phyloP scores from a whole-genome alignment of 306 rosid species.

The Rosa rugosa region DNA sequence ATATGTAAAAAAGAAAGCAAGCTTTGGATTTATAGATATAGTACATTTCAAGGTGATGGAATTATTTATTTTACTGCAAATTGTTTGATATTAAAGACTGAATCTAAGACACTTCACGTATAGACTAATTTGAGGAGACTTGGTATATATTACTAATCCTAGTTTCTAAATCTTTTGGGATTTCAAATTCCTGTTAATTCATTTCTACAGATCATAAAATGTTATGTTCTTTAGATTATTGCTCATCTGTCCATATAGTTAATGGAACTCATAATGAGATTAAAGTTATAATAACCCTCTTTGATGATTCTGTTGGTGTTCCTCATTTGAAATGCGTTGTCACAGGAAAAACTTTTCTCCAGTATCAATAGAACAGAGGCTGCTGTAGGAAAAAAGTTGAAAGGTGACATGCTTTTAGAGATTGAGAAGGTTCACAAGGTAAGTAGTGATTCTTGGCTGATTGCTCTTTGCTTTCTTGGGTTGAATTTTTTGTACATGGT shows the following conservation, averaged over 20 bases:
- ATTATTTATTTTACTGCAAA: neutral
- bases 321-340: constrained; percentile 35
- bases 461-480: constrained; percentile 3
- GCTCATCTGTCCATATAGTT: neutral
- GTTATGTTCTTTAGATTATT: neutral
- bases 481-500: constrained; percentile 22
- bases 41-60: neutral
- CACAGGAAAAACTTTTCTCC: constrained; percentile 90
- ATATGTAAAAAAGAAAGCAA: neutral
- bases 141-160: neutral
- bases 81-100: neutral
- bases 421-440: constrained; percentile 99
- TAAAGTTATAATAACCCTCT: neutral
- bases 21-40: neutral
- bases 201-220: neutral
- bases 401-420: constrained; percentile 96
- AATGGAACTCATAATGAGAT: neutral
- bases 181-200: neutral
- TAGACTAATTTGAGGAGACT: neutral
- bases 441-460: constrained; percentile 20
- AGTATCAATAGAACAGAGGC: constrained; percentile 89
- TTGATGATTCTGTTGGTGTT: constrained; percentile 6
- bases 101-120: neutral
- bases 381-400: constrained; percentile 86
- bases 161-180: neutral